Base-by-base conservation (phyloP, 306 rosid species). In the Albizia julibrissin region DNA sequence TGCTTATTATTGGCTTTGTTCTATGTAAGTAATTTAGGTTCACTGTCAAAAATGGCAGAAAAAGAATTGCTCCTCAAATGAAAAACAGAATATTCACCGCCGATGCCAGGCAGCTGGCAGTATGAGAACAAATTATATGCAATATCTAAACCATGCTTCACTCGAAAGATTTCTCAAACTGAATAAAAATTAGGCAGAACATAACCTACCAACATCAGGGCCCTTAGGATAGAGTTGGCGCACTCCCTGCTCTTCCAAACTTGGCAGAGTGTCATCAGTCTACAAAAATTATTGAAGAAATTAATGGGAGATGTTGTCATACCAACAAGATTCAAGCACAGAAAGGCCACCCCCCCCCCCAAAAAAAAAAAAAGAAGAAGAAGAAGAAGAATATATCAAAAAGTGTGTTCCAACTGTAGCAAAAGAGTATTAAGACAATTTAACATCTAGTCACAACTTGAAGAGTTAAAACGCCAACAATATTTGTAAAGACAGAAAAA, bases 191-290 rank as follows among this genome's bases (percentile, higher is more conserved):
- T 67, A 52, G 14, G 58, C 14, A 21, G 19, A 40, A 71, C 43
- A 33, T 22, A 52, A 37, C 91, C 8, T 90, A 94, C 98, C 97
- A 81, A 92, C 62, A 83, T 91, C 88, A 79, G 93, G 89, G 75
- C 91, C 97, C 78, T 87, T 90, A 10, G 98, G 86, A 82, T 93
- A 95, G 59, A 93, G 91, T 80, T 90, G 98, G 46, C 97, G 94
- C 82, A 95, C 98, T 64, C 98, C 98, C 61, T 91, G 98, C 77
- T 93, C 97, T 86, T 95, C 98, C 92, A 95, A 79, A 86, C 87
- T 89, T 12, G 98, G 98, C 68, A 95, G 85, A 64, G 84, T 79
- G 22, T 95, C 92, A 84, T 91, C 91, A 5, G 95, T 95, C 98
- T 95, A 69, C 8, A 77, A 64, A 46, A 70, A 82, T 56, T 68